Evolutionary conservation across 2,329 filamentous ascomycete species (phyloP).

Genomic region (Penicillium sp.): DNA sequence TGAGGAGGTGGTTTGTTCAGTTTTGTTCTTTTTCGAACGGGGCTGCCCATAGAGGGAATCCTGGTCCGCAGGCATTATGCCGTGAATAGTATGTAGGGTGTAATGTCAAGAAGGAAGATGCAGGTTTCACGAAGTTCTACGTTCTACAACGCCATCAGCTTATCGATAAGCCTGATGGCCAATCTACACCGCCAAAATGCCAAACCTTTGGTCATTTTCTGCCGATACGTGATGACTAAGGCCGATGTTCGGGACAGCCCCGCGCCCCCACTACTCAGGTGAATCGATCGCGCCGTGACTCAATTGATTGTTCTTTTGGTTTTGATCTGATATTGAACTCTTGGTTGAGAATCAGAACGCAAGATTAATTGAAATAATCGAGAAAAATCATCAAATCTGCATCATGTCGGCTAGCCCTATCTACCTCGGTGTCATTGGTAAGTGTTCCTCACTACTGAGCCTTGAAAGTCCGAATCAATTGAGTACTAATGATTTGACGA

Average conservation of each 20-base stretch:
- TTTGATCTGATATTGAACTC: background rate
- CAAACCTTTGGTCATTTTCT: background rate
- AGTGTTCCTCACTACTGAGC: constrained; percentile 11
- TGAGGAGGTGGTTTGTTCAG: constrained; percentile 59
- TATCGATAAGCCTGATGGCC: constrained; percentile 2
- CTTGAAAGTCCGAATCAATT: background rate
- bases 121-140: background rate
- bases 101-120: background rate
- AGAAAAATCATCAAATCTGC: constrained; percentile 5
- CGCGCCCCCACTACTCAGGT: constrained; percentile 7
- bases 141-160: background rate
- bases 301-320: constrained; percentile 1
- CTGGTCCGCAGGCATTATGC: constrained; percentile 17
- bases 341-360: constrained; percentile 13
- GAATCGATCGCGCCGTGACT: constrained; percentile 10
- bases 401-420: constrained; percentile 35
- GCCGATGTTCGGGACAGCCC: constrained; percentile 11
- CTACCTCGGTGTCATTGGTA: constrained; percentile 46
- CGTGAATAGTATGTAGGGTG: background rate
- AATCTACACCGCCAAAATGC: background rate
- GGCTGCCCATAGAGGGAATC: constrained; percentile 70
- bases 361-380: background rate
- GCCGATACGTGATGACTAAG: background rate
- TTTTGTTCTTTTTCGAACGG: constrained; percentile 59
- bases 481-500: constrained; percentile 3